Evolutionary conservation across 2,329 filamentous ascomycete species (phyloP), one percentile per base, ranked within the genome.

Genomic region (Aspergillus brunneoviolaceus): DNA sequence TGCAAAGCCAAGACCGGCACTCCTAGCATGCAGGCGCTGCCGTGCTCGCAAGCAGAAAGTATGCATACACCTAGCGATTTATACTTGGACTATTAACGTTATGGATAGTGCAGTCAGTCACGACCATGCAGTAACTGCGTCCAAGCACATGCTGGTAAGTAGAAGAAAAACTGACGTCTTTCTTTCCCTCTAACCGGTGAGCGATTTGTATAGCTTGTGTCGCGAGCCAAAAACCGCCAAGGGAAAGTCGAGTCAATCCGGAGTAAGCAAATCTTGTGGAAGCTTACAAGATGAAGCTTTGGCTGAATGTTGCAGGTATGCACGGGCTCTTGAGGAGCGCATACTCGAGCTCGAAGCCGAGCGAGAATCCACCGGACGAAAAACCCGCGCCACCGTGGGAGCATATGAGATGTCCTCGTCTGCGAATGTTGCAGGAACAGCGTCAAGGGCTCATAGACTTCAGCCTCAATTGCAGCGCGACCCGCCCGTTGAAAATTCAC

Each of bases 1-100:
- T 10, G 16, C 39, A 16, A 45, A 45, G 16, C 16, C 39, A 45
- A 45, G 39, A 16, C 39, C 53, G 21, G 25, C 42, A 23, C 53
- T 29, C 4, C 29, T 55, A n/a, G 53, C 53, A 5, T 55, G 53
- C 27, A 45, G 53, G 19, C 53, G 53, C 25, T 55, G 53, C n/a
- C 53, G 53, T 12, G 25, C 48, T 31, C 53, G 53, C 19, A 55
- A 55, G 45, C 53, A 55, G 53, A 48, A 47, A 49, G 53, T 48
- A 35, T 6, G 53, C 39, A 45, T 48, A 2, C n/a, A 14, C 6
- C 42, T 21, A 35, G 14, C 3, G 14, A 3, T 21, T 5, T 14
- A 12, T 5, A 5, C 2, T 31, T 7, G 3, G 10, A 29, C 25
- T 10, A 45, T 39, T 55, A 48, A 55, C 25, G 7, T 16, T 3